Base-by-base conservation (phyloP, 225 moss, liverwort and hornwort species). In the Polytrichum formosum region DNA sequence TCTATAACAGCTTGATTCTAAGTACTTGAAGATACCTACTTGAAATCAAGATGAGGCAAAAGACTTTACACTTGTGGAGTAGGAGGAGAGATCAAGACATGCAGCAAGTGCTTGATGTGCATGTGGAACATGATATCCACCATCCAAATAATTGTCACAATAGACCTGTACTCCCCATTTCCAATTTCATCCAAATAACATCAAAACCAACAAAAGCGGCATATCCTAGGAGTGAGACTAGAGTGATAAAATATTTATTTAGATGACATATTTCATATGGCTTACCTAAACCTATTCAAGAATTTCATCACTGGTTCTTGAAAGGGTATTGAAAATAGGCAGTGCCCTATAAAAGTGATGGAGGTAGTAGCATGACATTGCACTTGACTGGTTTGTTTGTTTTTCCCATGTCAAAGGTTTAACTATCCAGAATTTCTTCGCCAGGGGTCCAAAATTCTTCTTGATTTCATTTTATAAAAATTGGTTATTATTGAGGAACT, bases 81-180 rank as follows among this genome's bases (percentile, higher is more conserved):
- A 98, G 27, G 90, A 79, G 21, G 88, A 67, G 26, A 98, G 81
- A 77, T 98, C 88, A 20, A 98, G 88, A 70, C 84, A 85, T 26
- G 98, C 84, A 67, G 98, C 87, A 76, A 98, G 94, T 54, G 77
- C 73, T 25, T 4, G 6, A 78, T 98, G 98, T 26, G 94, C 94
- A 70, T 90, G 74, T 23, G 94, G 90, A 54, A 98, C 88, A 77
- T 98, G 98, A 58, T 98, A 98, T 46, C 98, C 94, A 61, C 94
- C 98, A 81, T 98, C 98, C 78, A 98, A 61, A 77, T 91, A 98
- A 61, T 98, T 98, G 67, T 98, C 98, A 83, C 94, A 94, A 37
- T 90, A 94, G 5, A 92, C 94, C 93, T 94, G 86, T 67, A 65
- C 71, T 59, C 27, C 31, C 46, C 31, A 58, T 58, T 58, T 58